Evolutionary conservation across 1,284 basidiomycete species (phyloP).

Genomic region (Lentinus polychrous): DNA sequence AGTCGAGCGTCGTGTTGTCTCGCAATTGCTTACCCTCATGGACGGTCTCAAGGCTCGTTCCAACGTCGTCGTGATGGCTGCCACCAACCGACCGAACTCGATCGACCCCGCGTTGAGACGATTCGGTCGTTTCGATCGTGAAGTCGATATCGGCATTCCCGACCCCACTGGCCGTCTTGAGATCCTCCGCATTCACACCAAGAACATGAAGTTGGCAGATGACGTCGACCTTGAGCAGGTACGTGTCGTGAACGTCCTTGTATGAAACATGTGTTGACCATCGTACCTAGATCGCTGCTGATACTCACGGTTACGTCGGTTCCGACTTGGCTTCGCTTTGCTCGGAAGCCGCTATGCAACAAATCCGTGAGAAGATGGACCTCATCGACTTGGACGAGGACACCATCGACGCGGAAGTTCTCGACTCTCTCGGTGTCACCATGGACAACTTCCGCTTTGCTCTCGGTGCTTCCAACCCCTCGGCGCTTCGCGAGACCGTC

Average conservation of each 20-base stretch:
- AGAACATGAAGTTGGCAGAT: constrained; percentile 99
- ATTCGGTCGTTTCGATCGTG: constrained; percentile 98
- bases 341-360: constrained; percentile 97
- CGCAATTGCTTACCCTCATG: constrained; percentile 97
- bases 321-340: constrained; percentile 96
- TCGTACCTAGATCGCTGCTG: constrained; percentile 77
- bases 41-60: constrained; percentile 98
- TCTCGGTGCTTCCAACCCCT: constrained; percentile 92
- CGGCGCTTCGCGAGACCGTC: constrained; percentile 92
- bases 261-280: constrained; percentile 6
- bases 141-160: constrained; percentile 98
- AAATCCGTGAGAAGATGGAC: constrained; percentile 98
- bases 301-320: constrained; percentile 98
- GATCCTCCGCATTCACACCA: constrained; percentile 98
- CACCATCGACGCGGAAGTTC: constrained; percentile 95
- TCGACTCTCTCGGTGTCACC: constrained; percentile 92
- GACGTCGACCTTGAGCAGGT: constrained; percentile 97
- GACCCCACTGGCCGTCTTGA: constrained; percentile 98
- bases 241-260: constrained; percentile 10
- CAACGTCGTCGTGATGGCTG: constrained; percentile 99
- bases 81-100: constrained; percentile 97
- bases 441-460: constrained; percentile 99
- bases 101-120: constrained; percentile 98
- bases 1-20: constrained; percentile 98
- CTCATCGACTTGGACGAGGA: constrained; percentile 90